Base-by-base conservation (phyloP, 768 basidiomycete species). In the Pulveroboletus ravenelii region DNA sequence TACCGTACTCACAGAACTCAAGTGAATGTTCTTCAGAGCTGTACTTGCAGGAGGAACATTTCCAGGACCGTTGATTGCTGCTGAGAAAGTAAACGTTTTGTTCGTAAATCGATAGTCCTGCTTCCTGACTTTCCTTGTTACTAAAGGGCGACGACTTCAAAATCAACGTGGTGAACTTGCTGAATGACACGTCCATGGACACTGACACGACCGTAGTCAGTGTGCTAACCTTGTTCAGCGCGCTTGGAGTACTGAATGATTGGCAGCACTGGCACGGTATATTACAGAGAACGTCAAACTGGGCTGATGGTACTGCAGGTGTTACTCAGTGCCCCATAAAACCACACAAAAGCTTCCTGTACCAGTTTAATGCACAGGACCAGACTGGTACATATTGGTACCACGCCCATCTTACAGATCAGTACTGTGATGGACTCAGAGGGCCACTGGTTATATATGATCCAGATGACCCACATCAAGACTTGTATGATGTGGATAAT, bases 201-300 rank as follows among this genome's bases (percentile, higher is more conserved):
- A 71, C 70, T 37, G 67, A 64, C 6, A 82, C 81, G 10, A 77
- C 73, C 30, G 74, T 82, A 29, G 80, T 81, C 30, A 55, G 76
- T 57, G 8, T 27, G 40, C 20, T 3, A 15, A 17, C 13, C 3
- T 8, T 36, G n/a, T 32, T 10, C 2, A 6, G 12, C 14, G 38
- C 12, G 8, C 8, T n/a, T 17, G 35, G 6, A 17, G 25, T 41
- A 17, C 29, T 31, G 5, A 56, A 10, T 36, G 15, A 6, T 6
- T n/a, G 4, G 3, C 7, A 81, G 80, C 79, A 81, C 54, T 81
- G 78, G 78, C 80, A 81, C 55, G 79, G 80, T 3, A 56, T 81
- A 41, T 70, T 64, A 43, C 78, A 80, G 56, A 58, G 61, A 1
- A 51, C 55, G 3, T 72, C 74, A 8, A 75, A 70, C 48, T 75